Evolutionary conservation across 441 rosid species (phyloP), one percentile per base, ranked within the genome.

Genomic region (Aleurites moluccanus): DNA sequence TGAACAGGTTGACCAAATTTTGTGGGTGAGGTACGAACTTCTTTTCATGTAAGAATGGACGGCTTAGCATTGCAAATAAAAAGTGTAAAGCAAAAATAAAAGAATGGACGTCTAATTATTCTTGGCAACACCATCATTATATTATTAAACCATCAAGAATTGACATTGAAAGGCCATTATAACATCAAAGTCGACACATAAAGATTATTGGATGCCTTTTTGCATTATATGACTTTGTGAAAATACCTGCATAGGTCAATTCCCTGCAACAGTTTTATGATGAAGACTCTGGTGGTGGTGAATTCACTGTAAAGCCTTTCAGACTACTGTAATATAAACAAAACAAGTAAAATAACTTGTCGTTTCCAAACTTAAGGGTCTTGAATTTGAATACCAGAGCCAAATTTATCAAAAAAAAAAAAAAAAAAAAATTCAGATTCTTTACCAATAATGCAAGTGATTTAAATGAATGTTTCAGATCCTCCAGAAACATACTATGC

Each of bases 71-170:
- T 1, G 16, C 20, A 42, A 53, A 55, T 7, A 11, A 38, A 21
- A 65, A 27, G 30, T n/a, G 69, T 62, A 33, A 30, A 35, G 4
- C 4, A 28, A 33, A 27, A 28, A 0, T 7, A 53, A 66, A 42
- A 2, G 4, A 68, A 75, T 10, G 67, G 47, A 74, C 67, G 59
- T 72, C 25, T 45, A 18, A 45, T 42, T 74, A 30, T 53, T 27
- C 42, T 4, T 42, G 15, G 53, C 16, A 50, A 5, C 73, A 70
- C 50, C 5, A 69, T 52, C 7, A 28, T 42, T 23, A 49, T 1
- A 6, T 25, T 15, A 15, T 30, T 63, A 64, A 33, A 30, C 56
- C 40, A 30, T 23, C 20, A 40, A 1, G 11, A 25, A 38, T 16
- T 50, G 69, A 53, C 40, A 35, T 10, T 67, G 69, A 64, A 64